Evolutionary conservation across 78 protist genomes (phyloP), one percentile per base, ranked within the genome.

Genomic region (Dictyostelium purpureum): DNA sequence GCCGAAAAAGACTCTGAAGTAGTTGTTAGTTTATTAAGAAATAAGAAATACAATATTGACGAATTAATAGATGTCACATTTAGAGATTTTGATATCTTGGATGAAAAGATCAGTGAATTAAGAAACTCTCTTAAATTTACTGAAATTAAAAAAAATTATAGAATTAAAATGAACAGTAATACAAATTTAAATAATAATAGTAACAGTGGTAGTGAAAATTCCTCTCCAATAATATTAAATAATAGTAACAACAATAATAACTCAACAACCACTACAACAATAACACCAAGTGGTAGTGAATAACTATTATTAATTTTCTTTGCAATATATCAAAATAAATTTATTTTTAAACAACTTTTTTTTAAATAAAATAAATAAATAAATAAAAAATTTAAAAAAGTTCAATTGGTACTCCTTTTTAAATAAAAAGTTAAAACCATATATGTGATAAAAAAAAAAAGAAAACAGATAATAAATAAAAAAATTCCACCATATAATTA

Each of bases 1-100:
- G 79, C 24, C 0, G 91, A 85, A 43, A 85, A 37, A 59, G 91
- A 85, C 42, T 85, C 91, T 14, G 91, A 85, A 73, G 74, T 85
- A 0, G 75, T 85, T 21, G 73, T 85, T 6, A 65, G 56, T 26
- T 33, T 85, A 47, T n/a, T 85, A 14, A 52, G 79, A 73, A 56
- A 51, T 24, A 52, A 85, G 26, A 28, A 52, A 16, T 85, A 85
- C 43, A 54, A 85, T n/a, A n/a, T 85, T 4, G 91, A 73, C 35
- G 91, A 85, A 73, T 85, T 85, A 66, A 59, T 70, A 19, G 31
- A 71, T 56, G 90, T 82, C 6, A 73, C 91, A 3, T 73, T 85
- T 59, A 47, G 73, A 54, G 91, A 73, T 59, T 85, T 85, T 31
- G 47, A 85, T 73, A 31, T 57, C 18, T 38, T n/a, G 28, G 91